Percentiles rank a stretch among this genome's conserved stretches.
Conservation (phyloP, 164 flowering plant species). For the Tetrastigma voinierianum region DNA sequence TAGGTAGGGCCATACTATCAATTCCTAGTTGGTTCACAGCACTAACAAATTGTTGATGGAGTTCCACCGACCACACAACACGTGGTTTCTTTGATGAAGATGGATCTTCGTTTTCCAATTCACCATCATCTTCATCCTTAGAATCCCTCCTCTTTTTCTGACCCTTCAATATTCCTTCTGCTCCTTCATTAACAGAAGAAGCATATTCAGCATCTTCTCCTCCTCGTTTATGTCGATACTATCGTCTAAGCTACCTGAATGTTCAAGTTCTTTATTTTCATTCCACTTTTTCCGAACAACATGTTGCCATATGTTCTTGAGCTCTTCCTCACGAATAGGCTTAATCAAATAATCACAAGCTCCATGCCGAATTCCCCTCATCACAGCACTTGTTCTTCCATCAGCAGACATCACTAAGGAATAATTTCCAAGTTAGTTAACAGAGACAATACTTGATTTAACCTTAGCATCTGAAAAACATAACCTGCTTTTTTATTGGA, state of each 20-base stretch:
- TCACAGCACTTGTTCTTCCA: constrained; percentile 63
- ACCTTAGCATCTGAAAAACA: neutral
- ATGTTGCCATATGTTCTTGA: constrained; percentile 93
- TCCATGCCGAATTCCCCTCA: constrained; percentile 79
- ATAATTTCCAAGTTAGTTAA: constrained; percentile 10
- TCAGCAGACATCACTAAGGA: constrained; percentile 90
- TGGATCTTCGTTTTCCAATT: constrained; percentile 61
- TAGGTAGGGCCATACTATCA: constrained; percentile 63
- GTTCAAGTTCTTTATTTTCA: constrained; percentile 54
- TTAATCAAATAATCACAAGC: constrained; percentile 92
- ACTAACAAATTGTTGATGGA: constrained; percentile 86
- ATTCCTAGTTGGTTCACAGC: constrained; percentile 93
- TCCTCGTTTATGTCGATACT: constrained; percentile 41
- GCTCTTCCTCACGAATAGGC: constrained; percentile 73
- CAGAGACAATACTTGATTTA: neutral
- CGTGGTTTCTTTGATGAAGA: constrained; percentile 79
- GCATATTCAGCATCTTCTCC: constrained; percentile 58
- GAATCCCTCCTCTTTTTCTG: constrained; percentile 54
- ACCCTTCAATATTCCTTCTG: constrained; percentile 50
- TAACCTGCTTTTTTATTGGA: too few species aligned
- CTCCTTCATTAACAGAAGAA: constrained; percentile 60
- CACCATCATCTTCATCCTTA: constrained; percentile 73
- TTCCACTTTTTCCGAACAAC: constrained; percentile 67
- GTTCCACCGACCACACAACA: constrained; percentile 90
- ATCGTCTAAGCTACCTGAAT: constrained; percentile 60